A percentile compares a stretch with the other conserved stretches of the same genome.
Evolutionary conservation across 306 rosid species (phyloP).

Genomic region (Chamaecrista fasciculata): DNA sequence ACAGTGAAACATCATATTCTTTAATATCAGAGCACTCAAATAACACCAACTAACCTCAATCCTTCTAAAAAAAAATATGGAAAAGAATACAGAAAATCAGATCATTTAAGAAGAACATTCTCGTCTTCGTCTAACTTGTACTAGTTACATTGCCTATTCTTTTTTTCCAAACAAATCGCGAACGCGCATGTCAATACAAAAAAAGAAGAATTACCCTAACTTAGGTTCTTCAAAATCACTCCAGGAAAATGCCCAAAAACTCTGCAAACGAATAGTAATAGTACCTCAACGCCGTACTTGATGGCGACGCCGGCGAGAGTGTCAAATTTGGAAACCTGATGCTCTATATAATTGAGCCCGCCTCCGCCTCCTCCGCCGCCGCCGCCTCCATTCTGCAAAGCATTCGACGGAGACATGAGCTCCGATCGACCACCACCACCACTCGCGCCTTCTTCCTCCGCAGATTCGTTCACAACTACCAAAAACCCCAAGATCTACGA

Average conservation of each 20-base stretch:
- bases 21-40: slow-evolving; percentile 14
- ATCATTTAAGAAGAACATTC: slow-evolving; percentile 15
- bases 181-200: background rate
- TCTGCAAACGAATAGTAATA: background rate
- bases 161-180: background rate
- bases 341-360: slow-evolving; percentile 64
- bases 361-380: slow-evolving; percentile 28
- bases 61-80: background rate
- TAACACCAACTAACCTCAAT: background rate
- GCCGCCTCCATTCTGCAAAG: slow-evolving; percentile 41
- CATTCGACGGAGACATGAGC: slow-evolving; percentile 71
- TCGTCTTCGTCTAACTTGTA: background rate
- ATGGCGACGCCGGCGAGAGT: slow-evolving; percentile 91
- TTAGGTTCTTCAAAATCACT: slow-evolving; percentile 16
- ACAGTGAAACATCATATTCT: background rate
- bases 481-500: slow-evolving; percentile 49
- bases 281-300: slow-evolving; percentile 91
- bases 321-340: slow-evolving; percentile 73
- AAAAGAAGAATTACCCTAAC: background rate
- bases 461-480: slow-evolving; percentile 6
- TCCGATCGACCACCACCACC: slow-evolving; percentile 22
- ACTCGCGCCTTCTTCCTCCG: background rate
- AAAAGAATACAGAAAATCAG: background rate
- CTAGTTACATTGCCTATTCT: no score
- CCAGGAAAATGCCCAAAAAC: background rate